Conservation (phyloP, 495 filamentous ascomycete species). For the Cryomyces antarcticus region DNA sequence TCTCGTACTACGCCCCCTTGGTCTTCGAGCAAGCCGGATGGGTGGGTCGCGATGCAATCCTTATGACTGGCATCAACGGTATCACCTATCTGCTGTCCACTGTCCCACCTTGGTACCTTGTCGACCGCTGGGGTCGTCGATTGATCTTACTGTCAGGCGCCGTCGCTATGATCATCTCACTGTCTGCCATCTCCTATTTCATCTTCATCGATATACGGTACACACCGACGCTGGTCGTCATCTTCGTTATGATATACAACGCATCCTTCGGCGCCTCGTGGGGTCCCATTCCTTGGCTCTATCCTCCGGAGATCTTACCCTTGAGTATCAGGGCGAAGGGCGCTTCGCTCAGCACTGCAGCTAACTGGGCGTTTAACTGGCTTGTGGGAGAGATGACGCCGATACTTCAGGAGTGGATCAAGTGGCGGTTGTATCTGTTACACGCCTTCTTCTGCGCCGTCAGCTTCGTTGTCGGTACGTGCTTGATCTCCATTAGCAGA, state of each 20-base stretch:
- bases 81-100: conserved; percentile 81
- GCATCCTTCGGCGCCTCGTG: conserved; percentile 97
- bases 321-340: conserved; percentile 95
- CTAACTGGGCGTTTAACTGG: conserved; percentile 99
- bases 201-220: conserved; percentile 62
- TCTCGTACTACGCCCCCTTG: conserved; percentile 92
- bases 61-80: conserved; percentile 95
- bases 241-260: conserved; percentile 97
- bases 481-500: neutral
- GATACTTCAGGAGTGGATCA: conserved; percentile 71
- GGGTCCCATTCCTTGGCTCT: conserved; percentile 96
- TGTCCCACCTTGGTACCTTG: conserved; percentile 91
- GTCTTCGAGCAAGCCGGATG: conserved; percentile 95
- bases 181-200: conserved; percentile 90
- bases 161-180: conserved; percentile 70
- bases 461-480: conserved; percentile 90
- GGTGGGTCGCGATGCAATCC: conserved; percentile 69
- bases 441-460: conserved; percentile 95
- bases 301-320: conserved; percentile 91
- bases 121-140: conserved; percentile 80
- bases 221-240: conserved; percentile 68
- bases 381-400: conserved; percentile 89
- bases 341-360: conserved; percentile 84
- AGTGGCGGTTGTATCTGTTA: conserved; percentile 81
- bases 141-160: conserved; percentile 82